These are phyloP conservation scores for Geranomyces michiganensis DNA, from an alignment of 192 early-diverging fungal genomes.

Conservation along the genomic window DNA sequence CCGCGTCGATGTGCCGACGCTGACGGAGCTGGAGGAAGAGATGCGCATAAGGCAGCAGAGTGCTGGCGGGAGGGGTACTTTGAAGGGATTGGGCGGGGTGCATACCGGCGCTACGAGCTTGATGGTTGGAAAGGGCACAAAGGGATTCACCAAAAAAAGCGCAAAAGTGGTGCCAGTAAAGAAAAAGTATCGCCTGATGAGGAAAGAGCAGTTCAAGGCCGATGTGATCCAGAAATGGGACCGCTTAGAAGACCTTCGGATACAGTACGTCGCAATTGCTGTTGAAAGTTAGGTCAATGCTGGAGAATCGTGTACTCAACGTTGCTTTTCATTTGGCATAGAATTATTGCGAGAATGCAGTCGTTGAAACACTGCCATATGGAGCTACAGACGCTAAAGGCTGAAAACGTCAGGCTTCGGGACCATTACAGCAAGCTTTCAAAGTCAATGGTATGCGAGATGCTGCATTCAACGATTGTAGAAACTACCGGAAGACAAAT, in stretches of 20 bases:
- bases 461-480: no score
- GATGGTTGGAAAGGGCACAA: slow-evolving; percentile 12
- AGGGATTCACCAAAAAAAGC: background rate
- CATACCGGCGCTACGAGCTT: background rate
- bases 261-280: slow-evolving; percentile 10
- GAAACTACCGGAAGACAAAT: no score
- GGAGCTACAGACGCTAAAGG: slow-evolving; percentile 16
- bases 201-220: slow-evolving; percentile 10
- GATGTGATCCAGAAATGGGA: slow-evolving; percentile 22
- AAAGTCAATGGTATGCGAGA: background rate
- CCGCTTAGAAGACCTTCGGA: slow-evolving; percentile 16
- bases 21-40: slow-evolving; percentile 7
- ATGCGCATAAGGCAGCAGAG: background rate
- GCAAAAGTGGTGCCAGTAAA: background rate
- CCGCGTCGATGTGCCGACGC: slow-evolving; percentile 9
- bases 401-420: slow-evolving; percentile 1
- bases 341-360: slow-evolving; percentile 22
- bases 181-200: slow-evolving; percentile 10
- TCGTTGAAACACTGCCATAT: slow-evolving; percentile 19
- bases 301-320: no score
- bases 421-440: slow-evolving; percentile 5
- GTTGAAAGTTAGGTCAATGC: no score
- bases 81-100: background rate
- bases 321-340: background rate
- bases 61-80: background rate